Percentiles rank a stretch among this genome's conserved stretches.
These are phyloP conservation scores for Xylariaceae sp. DNA, from an alignment of 2,329 filamentous ascomycete species.

Conservation along the genomic window DNA sequence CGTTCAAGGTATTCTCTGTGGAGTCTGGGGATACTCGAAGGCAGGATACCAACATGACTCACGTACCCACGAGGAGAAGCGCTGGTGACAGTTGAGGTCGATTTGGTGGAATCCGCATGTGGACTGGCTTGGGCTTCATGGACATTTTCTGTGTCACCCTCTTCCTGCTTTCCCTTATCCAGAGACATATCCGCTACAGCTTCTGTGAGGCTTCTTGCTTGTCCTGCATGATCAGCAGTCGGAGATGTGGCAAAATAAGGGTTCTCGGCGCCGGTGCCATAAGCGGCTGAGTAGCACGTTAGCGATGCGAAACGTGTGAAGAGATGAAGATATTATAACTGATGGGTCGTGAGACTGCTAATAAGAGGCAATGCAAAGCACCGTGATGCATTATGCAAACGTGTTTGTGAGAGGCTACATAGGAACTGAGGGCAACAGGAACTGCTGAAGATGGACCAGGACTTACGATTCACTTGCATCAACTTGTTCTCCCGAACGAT, in stretches of 20 bases:
- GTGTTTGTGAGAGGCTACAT: slow-evolving; percentile 1
- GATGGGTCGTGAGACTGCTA: not conserved
- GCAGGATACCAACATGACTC: slow-evolving; percentile 86
- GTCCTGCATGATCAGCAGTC: slow-evolving; percentile 42
- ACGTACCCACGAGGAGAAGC: slow-evolving; percentile 53
- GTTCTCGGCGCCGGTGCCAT: slow-evolving; percentile 37
- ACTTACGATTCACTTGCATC: slow-evolving; percentile 90
- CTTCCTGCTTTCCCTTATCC: slow-evolving; percentile 15
- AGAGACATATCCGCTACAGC: slow-evolving; percentile 35
- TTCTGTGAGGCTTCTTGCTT: slow-evolving; percentile 54
- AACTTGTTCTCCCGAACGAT: slow-evolving; percentile 97
- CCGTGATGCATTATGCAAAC: not conserved
- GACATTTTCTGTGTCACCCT: slow-evolving; percentile 14
- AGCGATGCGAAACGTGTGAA: not conserved
- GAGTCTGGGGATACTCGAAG: slow-evolving; percentile 83
- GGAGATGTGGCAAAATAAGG: slow-evolving; percentile 41
- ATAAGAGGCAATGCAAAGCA: not conserved
- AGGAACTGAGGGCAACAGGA: not conserved
- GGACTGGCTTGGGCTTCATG: slow-evolving; percentile 41
- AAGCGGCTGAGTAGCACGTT: slow-evolving; percentile 40
- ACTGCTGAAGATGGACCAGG: not conserved
- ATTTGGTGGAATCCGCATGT: slow-evolving; percentile 50
- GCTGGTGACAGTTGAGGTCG: slow-evolving; percentile 45
- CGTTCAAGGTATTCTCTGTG: slow-evolving; percentile 87
- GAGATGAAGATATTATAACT: not conserved